These are phyloP conservation scores for Marchantia paleacea DNA, from an alignment of 225 moss, liverwort and hornwort genomes.

Conservation along the genomic window DNA sequence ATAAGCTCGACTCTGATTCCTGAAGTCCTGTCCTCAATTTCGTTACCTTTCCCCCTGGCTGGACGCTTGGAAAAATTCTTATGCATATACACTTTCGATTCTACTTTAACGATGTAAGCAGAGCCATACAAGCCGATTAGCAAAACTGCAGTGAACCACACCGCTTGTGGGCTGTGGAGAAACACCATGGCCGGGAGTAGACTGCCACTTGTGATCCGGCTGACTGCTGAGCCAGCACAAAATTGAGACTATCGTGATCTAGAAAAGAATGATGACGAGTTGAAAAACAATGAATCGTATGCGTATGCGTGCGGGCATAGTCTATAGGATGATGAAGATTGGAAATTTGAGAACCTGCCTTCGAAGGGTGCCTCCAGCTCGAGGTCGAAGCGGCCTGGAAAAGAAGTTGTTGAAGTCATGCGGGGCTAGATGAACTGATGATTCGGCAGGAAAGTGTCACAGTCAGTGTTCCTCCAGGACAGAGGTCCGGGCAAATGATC, in stretches of 20 bases:
- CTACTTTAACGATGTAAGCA: not conserved
- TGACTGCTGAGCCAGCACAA: not conserved
- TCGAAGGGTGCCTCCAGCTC: not conserved
- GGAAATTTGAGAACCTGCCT: not conserved
- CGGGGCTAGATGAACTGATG: not conserved
- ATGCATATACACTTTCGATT: not conserved
- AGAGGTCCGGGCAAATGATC: not conserved
- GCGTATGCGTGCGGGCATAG: not conserved
- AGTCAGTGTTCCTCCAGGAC: not conserved
- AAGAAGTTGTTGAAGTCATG: not conserved
- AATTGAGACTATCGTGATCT: not conserved
- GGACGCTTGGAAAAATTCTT: slow-evolving; percentile 7
- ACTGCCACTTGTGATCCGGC: not conserved
- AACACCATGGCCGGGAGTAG: not conserved
- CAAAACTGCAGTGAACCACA: not conserved
- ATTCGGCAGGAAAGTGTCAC: not conserved
- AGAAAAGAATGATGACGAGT: not conserved
- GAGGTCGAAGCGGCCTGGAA: not conserved
- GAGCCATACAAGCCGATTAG: not conserved
- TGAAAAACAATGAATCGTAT: not conserved
- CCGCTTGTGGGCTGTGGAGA: not conserved
- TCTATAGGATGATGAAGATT: not conserved
- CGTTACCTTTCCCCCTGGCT: too few species aligned
- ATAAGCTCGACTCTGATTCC: slow-evolving; percentile 21
- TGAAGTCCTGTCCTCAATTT: not conserved